Percentiles rank a stretch among this genome's conserved stretches.
Conservation (phyloP, 805 yeast species). For the Debaryomyces hansenii region DNA sequence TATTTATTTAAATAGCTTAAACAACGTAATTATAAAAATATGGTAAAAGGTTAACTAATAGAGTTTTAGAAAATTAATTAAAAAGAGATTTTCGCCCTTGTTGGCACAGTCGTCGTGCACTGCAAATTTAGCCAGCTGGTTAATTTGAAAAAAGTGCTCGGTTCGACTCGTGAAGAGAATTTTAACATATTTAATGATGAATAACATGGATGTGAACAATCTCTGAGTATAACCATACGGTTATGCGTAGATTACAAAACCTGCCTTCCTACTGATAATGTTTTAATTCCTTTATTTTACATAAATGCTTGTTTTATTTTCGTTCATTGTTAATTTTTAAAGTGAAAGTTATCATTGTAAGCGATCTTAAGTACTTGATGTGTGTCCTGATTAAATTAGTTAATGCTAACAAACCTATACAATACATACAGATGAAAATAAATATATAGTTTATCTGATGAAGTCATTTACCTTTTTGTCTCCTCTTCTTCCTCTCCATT, state of each 20-base stretch:
- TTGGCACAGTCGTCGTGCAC: constrained; percentile 14
- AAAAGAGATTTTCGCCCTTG: constrained; percentile 5
- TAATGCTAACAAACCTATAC: too few relatives aligned
- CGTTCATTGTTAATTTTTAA: too few relatives aligned
- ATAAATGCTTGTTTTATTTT: constrained; percentile 5
- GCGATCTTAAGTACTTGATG: too few relatives aligned
- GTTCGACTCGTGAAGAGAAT: constrained; percentile 16
- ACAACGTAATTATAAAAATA: too few relatives aligned
- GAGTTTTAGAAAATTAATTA: neutral
- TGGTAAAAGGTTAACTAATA: neutral
- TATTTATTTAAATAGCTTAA: neutral
- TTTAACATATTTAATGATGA: constrained; percentile 35
- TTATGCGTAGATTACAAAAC: constrained; percentile 43
- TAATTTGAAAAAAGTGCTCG: constrained; percentile 3
- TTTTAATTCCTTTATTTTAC: constrained; percentile 11
- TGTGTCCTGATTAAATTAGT: too few relatives aligned
- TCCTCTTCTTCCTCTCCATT: constrained; percentile 65
- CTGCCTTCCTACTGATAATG: constrained; percentile 52
- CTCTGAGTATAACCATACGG: constrained; percentile 46
- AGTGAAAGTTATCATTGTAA: too few relatives aligned
- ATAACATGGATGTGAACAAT: constrained; percentile 51
- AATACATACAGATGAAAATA: too few relatives aligned
- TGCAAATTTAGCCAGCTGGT: constrained; percentile 1
- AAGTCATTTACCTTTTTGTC: constrained; percentile 18
- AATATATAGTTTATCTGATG: too few relatives aligned